phyloP scores from a whole-genome alignment of 2,329 filamentous ascomycete genomes.

The Arthroderma sp. region DNA sequence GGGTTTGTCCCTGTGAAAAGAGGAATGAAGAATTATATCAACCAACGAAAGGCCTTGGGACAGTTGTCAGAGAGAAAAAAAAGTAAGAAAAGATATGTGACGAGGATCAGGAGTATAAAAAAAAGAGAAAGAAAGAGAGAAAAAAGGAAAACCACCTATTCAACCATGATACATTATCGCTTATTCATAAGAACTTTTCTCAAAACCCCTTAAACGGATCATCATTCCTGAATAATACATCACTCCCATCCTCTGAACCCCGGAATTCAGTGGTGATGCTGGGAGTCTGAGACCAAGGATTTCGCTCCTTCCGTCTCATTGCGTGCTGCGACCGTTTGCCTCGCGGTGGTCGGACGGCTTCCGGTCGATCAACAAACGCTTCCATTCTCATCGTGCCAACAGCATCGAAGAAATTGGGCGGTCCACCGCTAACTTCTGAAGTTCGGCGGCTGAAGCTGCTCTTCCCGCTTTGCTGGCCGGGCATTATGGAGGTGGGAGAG shows the following conservation, averaged over 20 bases:
- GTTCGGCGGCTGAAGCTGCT: conserved; percentile 39
- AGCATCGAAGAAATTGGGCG: conserved; percentile 62
- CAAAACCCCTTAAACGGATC: conserved; percentile 37
- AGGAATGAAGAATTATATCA: no score
- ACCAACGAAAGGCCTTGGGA: no score
- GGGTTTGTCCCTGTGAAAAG: no score
- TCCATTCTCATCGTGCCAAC: conserved; percentile 93
- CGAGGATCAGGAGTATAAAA: not conserved
- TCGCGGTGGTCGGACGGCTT: conserved; percentile 17
- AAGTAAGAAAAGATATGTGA: conserved; percentile 1
- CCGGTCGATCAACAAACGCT: conserved; percentile 62
- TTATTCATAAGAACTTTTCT: conserved; percentile 4
- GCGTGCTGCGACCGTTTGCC: conserved; percentile 14
- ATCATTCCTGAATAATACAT: conserved; percentile 26
- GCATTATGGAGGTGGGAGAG: conserved; percentile 16
- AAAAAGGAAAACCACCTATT: conserved; percentile 2
- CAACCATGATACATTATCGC: not conserved
- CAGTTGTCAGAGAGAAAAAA: not conserved
- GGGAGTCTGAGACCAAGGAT: conserved; percentile 21
- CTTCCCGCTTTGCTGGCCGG: conserved; percentile 21
- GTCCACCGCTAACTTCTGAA: conserved; percentile 36
- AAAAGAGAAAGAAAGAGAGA: not conserved
- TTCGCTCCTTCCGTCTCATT: conserved; percentile 17
- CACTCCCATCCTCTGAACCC: conserved; percentile 24
- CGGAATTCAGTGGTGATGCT: conserved; percentile 20